A percentile compares a stretch with the other conserved stretches of the same genome.
Evolutionary conservation across 768 basidiomycete genomes (phyloP).

Genomic region (Hygrophorus pudorinus): DNA sequence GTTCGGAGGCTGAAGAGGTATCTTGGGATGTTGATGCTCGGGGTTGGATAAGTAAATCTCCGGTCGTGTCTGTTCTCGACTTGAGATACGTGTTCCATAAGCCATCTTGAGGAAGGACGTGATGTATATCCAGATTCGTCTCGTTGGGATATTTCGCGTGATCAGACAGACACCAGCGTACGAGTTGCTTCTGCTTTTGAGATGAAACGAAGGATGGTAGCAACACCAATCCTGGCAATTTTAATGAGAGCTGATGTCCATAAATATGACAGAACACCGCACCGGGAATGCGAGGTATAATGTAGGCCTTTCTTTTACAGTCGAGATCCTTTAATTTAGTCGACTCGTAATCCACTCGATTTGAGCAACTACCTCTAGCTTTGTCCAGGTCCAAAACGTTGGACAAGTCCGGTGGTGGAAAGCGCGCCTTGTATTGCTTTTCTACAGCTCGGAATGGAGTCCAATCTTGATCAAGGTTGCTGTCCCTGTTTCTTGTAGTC

Average conservation of each 20-base stretch:
- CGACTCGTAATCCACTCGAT: constrained; percentile 24
- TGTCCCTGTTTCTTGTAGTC: constrained; percentile 44
- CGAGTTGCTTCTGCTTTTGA: constrained; percentile 55
- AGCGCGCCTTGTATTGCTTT: constrained; percentile 71
- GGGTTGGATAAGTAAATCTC: constrained; percentile 32
- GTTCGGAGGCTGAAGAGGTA: constrained; percentile 8
- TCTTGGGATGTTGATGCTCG: constrained; percentile 4
- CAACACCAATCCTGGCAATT: constrained; percentile 65
- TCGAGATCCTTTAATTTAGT: constrained; percentile 17
- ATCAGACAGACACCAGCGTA: constrained; percentile 61
- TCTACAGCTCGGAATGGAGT: constrained; percentile 70
- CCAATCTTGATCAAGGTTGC: constrained; percentile 43
- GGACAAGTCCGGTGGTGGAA: constrained; percentile 67
- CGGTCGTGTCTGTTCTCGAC: constrained; percentile 19
- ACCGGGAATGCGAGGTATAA: constrained; percentile 51
- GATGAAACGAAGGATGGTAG: constrained; percentile 65
- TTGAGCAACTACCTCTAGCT: constrained; percentile 32
- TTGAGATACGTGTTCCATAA: constrained; percentile 61
- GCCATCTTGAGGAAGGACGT: constrained; percentile 61
- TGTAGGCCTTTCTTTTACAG: constrained; percentile 27
- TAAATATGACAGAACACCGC: constrained; percentile 10
- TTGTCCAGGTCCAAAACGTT: constrained; percentile 56
- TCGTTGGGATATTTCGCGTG: constrained; percentile 78
- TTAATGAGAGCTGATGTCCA: constrained; percentile 9
- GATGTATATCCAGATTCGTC: constrained; percentile 86